Evolutionary conservation across 2,329 filamentous ascomycete species (phyloP).

Genomic region (Penicillium sp.): DNA sequence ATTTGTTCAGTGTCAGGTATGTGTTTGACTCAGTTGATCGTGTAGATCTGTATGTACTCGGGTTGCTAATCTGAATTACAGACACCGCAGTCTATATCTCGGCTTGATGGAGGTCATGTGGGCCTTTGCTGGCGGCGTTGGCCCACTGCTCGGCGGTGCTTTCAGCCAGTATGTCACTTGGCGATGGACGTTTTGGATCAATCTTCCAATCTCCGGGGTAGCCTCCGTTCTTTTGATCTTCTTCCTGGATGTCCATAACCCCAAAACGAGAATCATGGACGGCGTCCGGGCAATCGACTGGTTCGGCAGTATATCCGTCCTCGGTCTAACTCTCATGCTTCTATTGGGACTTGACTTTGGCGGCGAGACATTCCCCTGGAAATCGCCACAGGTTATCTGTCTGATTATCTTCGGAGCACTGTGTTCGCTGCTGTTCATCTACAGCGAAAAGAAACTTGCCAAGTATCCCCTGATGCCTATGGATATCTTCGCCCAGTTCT

Average conservation of each 20-base stretch:
- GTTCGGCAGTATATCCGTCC: conserved; percentile 51
- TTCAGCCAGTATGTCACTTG: conserved; percentile 46
- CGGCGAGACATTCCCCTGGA: conserved; percentile 52
- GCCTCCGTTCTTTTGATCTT: conserved; percentile 50
- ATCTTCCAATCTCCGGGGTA: conserved; percentile 49
- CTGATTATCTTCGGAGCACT: conserved; percentile 51
- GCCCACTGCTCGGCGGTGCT: conserved; percentile 52
- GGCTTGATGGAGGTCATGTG: conserved; percentile 53
- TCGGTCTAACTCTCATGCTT: conserved; percentile 51
- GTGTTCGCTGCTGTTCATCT: conserved; percentile 52
- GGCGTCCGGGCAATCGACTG: conserved; percentile 54
- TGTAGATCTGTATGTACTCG: no score
- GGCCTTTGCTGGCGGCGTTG: conserved; percentile 53
- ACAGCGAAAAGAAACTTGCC: conserved; percentile 62
- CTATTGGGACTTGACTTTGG: conserved; percentile 55
- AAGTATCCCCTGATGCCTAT: conserved; percentile 67
- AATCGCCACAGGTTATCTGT: conserved; percentile 53
- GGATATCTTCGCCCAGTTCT: conserved; percentile 54
- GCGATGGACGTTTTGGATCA: conserved; percentile 58
- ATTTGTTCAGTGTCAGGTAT: conserved; percentile 52
- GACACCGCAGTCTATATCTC: conserved; percentile 49
- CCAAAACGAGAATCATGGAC: conserved; percentile 48
- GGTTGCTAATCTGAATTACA: conserved; percentile 15
- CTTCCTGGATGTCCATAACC: conserved; percentile 55
- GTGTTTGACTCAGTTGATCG: no score